Base-by-base conservation (phyloP, 441 rosid genomes). In the Erysimum pusillum region DNA sequence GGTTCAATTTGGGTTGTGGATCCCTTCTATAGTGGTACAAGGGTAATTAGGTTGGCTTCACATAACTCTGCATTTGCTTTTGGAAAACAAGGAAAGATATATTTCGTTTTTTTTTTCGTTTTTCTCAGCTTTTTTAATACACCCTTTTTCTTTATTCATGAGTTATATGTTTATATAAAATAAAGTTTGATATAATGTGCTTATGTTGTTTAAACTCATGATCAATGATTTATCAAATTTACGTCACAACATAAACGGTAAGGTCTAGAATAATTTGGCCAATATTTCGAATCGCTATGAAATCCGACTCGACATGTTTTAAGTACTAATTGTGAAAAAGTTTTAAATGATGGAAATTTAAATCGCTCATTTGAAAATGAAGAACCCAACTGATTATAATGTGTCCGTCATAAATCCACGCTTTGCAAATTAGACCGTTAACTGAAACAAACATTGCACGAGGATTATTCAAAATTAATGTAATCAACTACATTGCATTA, bases 51-150 rank as follows among this genome's bases (percentile, higher is more conserved):
- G 6, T 52, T 53, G 68, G 63, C 64, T 76, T 69, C 75, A 51
- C 44, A 6, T 61, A 42, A 68, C 64, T 61, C 68, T 76, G 53
- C 69, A 51, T 75, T 61, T 61, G 53, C 75, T 68, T 75, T 62
- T 61, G 57, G 49, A 7, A 76, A 61, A 41, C 10, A 39, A 75
- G 2, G 54, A 31, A 67, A 59, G 13, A n/a, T 35, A 32, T 56
- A 22, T 22, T 1, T 22, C 2, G 1, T 67, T 52, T 69, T 68
- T 74, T 68, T 46, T 28, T 34, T 28, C 15, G 48, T 4, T 32
- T 31, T 49, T 58, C 59, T 15, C 49, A 46, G 31, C 36, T 7
- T 20, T 41, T 63, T 73, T 32, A 2, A 1, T 5, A 22, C 38
- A 36, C 18, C 13, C 1, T 12, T 15, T 57, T 7, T 45, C 20